Evolutionary conservation across 2,329 filamentous ascomycete species (phyloP).

Genomic region (Fusarium sambucinum): DNA sequence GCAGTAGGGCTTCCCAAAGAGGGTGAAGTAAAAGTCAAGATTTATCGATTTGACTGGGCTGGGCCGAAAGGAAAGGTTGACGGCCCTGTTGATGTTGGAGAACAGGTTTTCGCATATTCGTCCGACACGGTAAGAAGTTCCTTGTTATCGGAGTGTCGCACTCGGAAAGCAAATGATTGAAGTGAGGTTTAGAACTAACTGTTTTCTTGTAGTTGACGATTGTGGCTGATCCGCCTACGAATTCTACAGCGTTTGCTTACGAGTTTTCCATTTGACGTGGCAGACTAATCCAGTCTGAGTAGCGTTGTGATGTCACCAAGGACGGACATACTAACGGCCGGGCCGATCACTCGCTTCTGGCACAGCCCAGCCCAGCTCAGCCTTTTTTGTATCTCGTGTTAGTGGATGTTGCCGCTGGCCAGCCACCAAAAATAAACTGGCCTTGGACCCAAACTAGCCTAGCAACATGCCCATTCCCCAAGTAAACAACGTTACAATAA

Average conservation of each 20-base stretch:
- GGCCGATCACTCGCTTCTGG: background rate
- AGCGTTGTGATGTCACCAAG: too few species aligned
- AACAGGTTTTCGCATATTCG: background rate
- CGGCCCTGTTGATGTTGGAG: background rate
- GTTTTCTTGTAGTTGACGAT: background rate
- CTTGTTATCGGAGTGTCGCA: background rate
- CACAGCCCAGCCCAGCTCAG: background rate
- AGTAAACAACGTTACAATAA: conserved; percentile 9
- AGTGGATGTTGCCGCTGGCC: conserved; percentile 2
- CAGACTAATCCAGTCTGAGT: background rate
- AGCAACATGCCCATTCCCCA: background rate
- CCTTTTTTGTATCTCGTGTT: conserved; percentile 26
- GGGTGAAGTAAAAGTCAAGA: background rate
- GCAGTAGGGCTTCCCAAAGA: background rate
- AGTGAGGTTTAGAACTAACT: background rate
- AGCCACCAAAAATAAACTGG: conserved; percentile 6
- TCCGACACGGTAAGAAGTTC: background rate
- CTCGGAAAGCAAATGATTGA: too few species aligned
- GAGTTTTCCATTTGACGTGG: background rate
- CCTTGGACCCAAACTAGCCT: background rate
- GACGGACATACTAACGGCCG: background rate
- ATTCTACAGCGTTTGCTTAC: background rate
- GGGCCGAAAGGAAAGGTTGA: background rate
- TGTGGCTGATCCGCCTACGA: background rate
- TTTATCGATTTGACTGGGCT: background rate